Base-by-base conservation (phyloP, 1,139 yeast genomes). In the Wickerhamomyces sp. region DNA sequence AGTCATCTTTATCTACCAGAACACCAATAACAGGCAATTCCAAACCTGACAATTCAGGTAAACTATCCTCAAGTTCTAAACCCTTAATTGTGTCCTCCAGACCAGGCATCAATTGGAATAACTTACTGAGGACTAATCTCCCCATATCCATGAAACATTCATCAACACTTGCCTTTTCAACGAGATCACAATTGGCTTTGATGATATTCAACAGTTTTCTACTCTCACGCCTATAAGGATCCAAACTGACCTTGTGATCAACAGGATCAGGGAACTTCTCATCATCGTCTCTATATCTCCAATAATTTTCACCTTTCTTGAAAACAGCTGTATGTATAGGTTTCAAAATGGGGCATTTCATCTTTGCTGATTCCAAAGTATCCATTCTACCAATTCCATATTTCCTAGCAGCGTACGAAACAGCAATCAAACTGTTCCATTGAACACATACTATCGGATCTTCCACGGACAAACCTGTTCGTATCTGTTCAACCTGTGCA, bases 391-490 rank as follows among this genome's bases (percentile, higher is more conserved):
- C 68, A 19, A 91, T 79, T 0, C 96, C 96, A 54, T 57, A 87
- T 40, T 78, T 75, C 23, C 96, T 64, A 1, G 97, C 97, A 0
- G 96, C 86, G 57, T 86, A 85, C 6, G 85, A 78, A 1, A 91
- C 94, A 0, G 98, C 98, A 38, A 91, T 89, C 6, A 91, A 63
- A 0, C 89, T 70, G 36, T 72, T 70, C 98, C 98, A 91, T 52
- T 91, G 98, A 5, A 87, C 87, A 57, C 97, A 89, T 1, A 89
- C 96, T 3, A 91, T 83, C 0, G 98, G 97, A 41, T 78, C 89
- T 2, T 77, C 75, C 2, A 65, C 65, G 1, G 77, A 60, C 11
- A 82, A 61, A 0, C 80, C 80, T 17, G 87, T 66, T 29, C 96
- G 62, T 7, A 85, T 66, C 49, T 84, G 93, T 51, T 91, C 97